Base-by-base conservation (phyloP, 1,284 basidiomycete genomes). In the Malassezia nana region DNA sequence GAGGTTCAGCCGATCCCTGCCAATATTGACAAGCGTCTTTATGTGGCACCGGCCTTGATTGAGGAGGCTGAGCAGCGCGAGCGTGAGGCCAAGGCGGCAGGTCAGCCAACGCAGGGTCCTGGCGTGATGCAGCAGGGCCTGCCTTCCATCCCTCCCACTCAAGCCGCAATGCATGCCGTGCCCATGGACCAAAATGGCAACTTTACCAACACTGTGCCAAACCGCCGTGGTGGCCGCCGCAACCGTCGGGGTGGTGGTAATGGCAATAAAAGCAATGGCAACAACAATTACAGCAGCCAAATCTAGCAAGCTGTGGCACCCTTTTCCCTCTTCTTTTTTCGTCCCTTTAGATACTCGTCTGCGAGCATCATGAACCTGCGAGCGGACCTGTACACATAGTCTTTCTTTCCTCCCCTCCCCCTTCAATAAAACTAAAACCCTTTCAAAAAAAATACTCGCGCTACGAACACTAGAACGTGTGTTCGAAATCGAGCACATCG, bases 1-100 rank as follows among this genome's bases (percentile, higher is more conserved):
- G 92, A 98, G 78, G 96, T 98, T 69, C 85, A 88, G 70, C 87
- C 92, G 16, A 96, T 98, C 69, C 92, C 92, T 3, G 83, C 86
- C 67, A 80, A 77, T 44, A 94, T 96, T 66, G 90, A 95, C 75
- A 87, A 86, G 68, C 84, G 85, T n/a, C 77, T 96, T 49, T 96
- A 96, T 46, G 71, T 74, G 4, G 65, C 69, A 0, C 71, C 71
- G 2, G 58, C 63, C 30, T 62, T 74, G 48, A 72, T 74, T 42
- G 58, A 64, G 56, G 65, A 66, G 45, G 57, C 48, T 6, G 65
- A 68, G 43, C 26, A 56, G 22, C 52, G 46, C 25, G 51, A 57
- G 31, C 33, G 49, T 20, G 46, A 52, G 32, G 40, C 41, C 12
- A 39, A 25, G 32, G 52, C 43, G 32, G 47, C 40, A 31, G 49